Conservation (phyloP, 1,139 yeast genomes). For the Ogataea hybrid region DNA sequence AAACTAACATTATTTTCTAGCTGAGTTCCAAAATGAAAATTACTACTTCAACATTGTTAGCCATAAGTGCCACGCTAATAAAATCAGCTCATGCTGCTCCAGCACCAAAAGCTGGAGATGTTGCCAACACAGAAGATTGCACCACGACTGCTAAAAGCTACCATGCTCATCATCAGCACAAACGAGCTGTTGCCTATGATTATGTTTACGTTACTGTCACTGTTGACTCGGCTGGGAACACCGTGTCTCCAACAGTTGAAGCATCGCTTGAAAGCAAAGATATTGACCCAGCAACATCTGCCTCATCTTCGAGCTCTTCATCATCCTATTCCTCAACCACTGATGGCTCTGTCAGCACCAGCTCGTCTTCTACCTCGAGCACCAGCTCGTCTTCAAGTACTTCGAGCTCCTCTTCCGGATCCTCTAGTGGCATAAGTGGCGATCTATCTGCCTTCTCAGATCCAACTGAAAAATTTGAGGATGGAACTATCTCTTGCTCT, state of each 20-base stretch:
- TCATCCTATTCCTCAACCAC: conserved; percentile 16
- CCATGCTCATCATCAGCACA: conserved; percentile 68
- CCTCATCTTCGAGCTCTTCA: conserved; percentile 25
- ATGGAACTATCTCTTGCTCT: conserved; percentile 61
- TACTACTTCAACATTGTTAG: conserved; percentile 33
- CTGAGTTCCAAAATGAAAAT: conserved; percentile 33
- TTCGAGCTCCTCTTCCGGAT: conserved; percentile 24
- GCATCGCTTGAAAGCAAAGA: conserved; percentile 21
- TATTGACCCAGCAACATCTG: conserved; percentile 18
- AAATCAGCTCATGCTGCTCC: conserved; percentile 44
- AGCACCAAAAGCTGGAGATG: conserved; percentile 28
- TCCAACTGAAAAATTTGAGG: conserved; percentile 56
- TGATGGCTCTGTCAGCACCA: conserved; percentile 10
- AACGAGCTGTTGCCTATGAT: conserved; percentile 78
- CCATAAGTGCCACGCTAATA: conserved; percentile 41
- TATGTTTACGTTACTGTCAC: conserved; percentile 76
- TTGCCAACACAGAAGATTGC: conserved; percentile 34
- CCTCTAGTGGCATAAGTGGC: conserved; percentile 43
- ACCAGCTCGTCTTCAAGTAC: conserved; percentile 10
- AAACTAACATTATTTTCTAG: conserved; percentile 11
- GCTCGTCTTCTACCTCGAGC: conserved; percentile 26
- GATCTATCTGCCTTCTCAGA: conserved; percentile 51
- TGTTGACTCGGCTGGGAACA: conserved; percentile 66
- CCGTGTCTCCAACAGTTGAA: conserved; percentile 32
- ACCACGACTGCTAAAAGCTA: conserved; percentile 35